Conservation (phyloP, 768 basidiomycete genomes). For the Trametes meyenii region DNA sequence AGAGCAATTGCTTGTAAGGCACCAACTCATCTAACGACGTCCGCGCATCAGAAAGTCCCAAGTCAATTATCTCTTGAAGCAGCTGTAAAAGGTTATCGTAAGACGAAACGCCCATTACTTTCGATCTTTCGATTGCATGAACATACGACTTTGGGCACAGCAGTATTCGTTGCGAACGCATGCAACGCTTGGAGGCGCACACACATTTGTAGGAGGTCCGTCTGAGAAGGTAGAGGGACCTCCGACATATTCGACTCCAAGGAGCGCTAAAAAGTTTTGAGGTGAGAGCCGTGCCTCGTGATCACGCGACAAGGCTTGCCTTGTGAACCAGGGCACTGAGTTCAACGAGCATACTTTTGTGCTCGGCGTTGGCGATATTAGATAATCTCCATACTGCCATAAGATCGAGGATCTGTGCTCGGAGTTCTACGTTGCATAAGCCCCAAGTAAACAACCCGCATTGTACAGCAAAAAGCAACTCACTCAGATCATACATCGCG, state of each 20-base stretch:
- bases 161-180: background rate
- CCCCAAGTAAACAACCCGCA: no score
- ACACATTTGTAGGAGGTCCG: background rate
- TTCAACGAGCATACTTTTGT: background rate
- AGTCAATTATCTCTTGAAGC: constrained; percentile 43
- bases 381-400: constrained; percentile 26
- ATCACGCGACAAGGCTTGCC: background rate
- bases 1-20: constrained; percentile 59
- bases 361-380: background rate
- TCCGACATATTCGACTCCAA: background rate
- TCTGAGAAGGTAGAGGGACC: background rate
- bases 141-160: background rate
- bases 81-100: constrained; percentile 5
- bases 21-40: constrained; percentile 49
- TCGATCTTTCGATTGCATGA: no score
- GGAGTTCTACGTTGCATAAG: constrained; percentile 18
- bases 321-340: background rate
- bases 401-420: constrained; percentile 27
- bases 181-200: constrained; percentile 2
- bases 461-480: background rate
- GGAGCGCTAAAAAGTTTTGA: background rate
- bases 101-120: background rate
- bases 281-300: background rate
- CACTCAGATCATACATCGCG: background rate
- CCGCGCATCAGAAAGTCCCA: constrained; percentile 39